Percentiles rank a stretch among this genome's conserved stretches.
Evolutionary conservation across 2,329 filamentous ascomycete species (phyloP).

Genomic region (Claviceps sp.): DNA sequence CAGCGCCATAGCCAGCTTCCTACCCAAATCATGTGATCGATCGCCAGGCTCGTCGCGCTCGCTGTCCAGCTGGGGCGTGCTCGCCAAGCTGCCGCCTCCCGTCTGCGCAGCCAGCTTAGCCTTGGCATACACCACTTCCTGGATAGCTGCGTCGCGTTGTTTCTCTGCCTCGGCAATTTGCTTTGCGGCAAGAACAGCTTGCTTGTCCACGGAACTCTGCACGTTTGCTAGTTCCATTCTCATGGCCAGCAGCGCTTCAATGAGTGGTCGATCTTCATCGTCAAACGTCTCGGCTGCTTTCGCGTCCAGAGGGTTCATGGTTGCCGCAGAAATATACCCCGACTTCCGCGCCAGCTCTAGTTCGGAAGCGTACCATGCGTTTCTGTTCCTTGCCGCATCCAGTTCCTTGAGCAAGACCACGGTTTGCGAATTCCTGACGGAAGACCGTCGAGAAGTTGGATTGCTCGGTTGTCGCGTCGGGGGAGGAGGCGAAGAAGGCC

Average conservation of each 20-base stretch:
- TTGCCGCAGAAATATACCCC: slow-evolving; percentile 65
- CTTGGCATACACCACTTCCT: slow-evolving; percentile 88
- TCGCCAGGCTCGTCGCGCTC: slow-evolving; percentile 45
- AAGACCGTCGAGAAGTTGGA: slow-evolving; percentile 44
- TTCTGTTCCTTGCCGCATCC: slow-evolving; percentile 69
- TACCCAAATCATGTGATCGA: slow-evolving; percentile 55
- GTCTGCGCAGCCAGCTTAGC: slow-evolving; percentile 74
- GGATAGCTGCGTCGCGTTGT: slow-evolving; percentile 86
- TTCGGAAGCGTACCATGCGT: slow-evolving; percentile 96
- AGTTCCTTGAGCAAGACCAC: slow-evolving; percentile 75
- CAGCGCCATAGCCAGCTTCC: slow-evolving; percentile 70
- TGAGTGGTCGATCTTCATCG: slow-evolving; percentile 81
- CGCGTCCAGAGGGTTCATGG: slow-evolving; percentile 63
- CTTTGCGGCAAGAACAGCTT: slow-evolving; percentile 72
- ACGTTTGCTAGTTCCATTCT: slow-evolving; percentile 78
- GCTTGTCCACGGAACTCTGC: slow-evolving; percentile 77
- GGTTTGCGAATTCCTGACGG: slow-evolving; percentile 50
- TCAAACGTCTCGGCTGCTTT: slow-evolving; percentile 66
- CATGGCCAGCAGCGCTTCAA: slow-evolving; percentile 89
- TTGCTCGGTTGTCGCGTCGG: slow-evolving; percentile 44
- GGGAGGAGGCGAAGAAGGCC: slow-evolving; percentile 45
- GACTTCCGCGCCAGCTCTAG: slow-evolving; percentile 81
- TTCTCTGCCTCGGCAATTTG: slow-evolving; percentile 89
- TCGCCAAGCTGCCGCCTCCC: slow-evolving; percentile 49
- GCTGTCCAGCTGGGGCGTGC: slow-evolving; percentile 44